Percentiles rank a stretch among this genome's conserved stretches.
Conservation (phyloP, 2,329 filamentous ascomycete species). For the Penicillium sp. region DNA sequence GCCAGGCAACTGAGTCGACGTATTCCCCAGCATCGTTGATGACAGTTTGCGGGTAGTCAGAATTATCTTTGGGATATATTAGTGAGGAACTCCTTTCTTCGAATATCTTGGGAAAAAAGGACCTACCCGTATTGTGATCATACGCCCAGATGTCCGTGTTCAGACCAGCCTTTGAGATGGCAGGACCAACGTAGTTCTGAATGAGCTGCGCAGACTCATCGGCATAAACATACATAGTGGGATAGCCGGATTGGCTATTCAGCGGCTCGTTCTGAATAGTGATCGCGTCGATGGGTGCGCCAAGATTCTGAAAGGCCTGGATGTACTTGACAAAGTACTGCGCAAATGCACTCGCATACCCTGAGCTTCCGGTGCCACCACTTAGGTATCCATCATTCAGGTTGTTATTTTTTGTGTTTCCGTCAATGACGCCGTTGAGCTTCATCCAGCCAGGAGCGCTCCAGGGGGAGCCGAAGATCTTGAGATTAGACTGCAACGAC, state of each 20-base stretch:
- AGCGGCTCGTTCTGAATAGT: conserved; percentile 40
- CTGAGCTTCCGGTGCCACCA: conserved; percentile 25
- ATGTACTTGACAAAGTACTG: conserved; percentile 39
- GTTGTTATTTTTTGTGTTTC: conserved; percentile 29
- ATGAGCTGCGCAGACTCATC: conserved; percentile 34
- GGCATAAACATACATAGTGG: conserved; percentile 37
- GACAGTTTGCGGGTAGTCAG: conserved; percentile 33
- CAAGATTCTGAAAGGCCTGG: conserved; percentile 30
- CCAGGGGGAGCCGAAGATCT: conserved; percentile 37
- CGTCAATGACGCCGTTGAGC: conserved; percentile 32
- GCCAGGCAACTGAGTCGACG: conserved; percentile 36
- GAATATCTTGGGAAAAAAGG: too few species aligned
- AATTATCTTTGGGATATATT: conserved; percentile 20
- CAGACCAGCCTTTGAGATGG: conserved; percentile 22
- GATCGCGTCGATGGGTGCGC: conserved; percentile 34
- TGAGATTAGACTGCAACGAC: conserved; percentile 31
- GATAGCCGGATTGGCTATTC: conserved; percentile 36
- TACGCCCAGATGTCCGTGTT: conserved; percentile 32
- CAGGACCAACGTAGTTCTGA: conserved; percentile 28
- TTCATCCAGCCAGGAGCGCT: conserved; percentile 41
- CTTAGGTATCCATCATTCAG: conserved; percentile 28
- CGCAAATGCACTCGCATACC: conserved; percentile 30
- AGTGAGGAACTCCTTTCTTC: background rate
- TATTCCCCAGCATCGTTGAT: conserved; percentile 27
- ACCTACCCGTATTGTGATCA: conserved; percentile 36